These are phyloP conservation scores for Isabelozyma heimii DNA, from an alignment of 805 yeast genomes.

Conservation along the genomic window DNA sequence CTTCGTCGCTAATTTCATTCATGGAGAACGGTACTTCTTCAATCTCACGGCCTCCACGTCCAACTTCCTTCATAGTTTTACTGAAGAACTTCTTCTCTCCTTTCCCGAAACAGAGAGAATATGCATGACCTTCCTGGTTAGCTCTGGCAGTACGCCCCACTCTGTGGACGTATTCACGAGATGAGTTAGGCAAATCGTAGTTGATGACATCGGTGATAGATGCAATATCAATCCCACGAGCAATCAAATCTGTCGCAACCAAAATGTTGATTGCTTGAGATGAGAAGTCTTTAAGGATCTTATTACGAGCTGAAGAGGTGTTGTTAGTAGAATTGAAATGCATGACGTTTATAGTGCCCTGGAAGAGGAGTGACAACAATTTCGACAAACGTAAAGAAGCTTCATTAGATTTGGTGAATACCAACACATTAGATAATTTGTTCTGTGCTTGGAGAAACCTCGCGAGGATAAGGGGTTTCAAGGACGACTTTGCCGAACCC, in stretches of 20 bases:
- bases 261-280: constrained; percentile 50
- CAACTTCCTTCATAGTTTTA: constrained; percentile 49
- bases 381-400: constrained; percentile 77
- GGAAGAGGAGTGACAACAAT: constrained; percentile 46
- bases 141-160: constrained; percentile 99
- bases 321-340: constrained; percentile 62
- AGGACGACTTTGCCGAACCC: constrained; percentile 35
- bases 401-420: constrained; percentile 81
- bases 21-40: constrained; percentile 3
- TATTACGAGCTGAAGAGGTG: constrained; percentile 46
- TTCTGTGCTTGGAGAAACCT: constrained; percentile 43
- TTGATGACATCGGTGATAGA: constrained; percentile 75
- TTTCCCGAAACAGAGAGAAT: constrained; percentile 68
- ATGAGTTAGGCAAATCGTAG: constrained; percentile 85
- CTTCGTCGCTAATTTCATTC: constrained; percentile 9
- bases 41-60: constrained; percentile 24
- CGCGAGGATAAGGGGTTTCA: constrained; percentile 74
- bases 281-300: constrained; percentile 59
- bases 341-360: constrained; percentile 17
- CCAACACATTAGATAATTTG: constrained; percentile 42
- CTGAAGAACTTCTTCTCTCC: constrained; percentile 72
- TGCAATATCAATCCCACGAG: constrained; percentile 90
- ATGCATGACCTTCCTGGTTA: constrained; percentile 69
- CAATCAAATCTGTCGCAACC: constrained; percentile 85
- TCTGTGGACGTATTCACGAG: constrained; percentile 92